Base-by-base conservation (phyloP, 1,139 yeast species). In the Wickerhamomyces sp. region DNA sequence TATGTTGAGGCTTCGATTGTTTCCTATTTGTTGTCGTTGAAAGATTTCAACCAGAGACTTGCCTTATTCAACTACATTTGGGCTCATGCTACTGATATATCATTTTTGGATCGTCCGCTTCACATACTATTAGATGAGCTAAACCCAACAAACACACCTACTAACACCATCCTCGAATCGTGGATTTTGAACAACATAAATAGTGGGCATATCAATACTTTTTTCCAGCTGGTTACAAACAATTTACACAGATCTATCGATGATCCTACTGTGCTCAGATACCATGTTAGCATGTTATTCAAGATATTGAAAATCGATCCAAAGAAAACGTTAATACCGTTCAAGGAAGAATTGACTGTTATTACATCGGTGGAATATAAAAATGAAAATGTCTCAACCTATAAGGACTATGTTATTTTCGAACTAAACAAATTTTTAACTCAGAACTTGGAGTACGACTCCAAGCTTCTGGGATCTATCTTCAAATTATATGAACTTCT, bases 71-170 rank as follows among this genome's bases (percentile, higher is more conserved):
- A 72, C 36, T 65, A 73, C 4, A 55, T 83, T 15, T 83, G 92
- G 90, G 65, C 65, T 5, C 85, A 81, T 48, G 68, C 84, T 1
- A 72, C 70, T 10, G 55, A 56, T 32, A 58, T 63, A 13, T 50
- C 61, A 1, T 63, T 89, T 8, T 60, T 88, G 18, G 65, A 72
- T 12, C 68, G 82, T 42, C 92, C 95, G 0, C 60, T 88, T n/a
- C 78, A 81, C 44, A 55, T 87, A 5, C 63, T 87, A 12, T 56
- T 87, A 16, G 96, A 88, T 54, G 84, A 77, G 36, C 55, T 85
- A 17, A 55, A 62, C 26, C 70, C 66, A 28, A 57, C 64, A 2
- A 64, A 71, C 36, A 64, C 65, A 14, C 66, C 72, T 21, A 64
- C 68, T 37, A 63, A 65, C 25, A 55, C 74, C 5, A 63, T 71